Base-by-base conservation (phyloP, 371 early-diverging fungal genomes). In the Syncephalis plumigaleata region DNA sequence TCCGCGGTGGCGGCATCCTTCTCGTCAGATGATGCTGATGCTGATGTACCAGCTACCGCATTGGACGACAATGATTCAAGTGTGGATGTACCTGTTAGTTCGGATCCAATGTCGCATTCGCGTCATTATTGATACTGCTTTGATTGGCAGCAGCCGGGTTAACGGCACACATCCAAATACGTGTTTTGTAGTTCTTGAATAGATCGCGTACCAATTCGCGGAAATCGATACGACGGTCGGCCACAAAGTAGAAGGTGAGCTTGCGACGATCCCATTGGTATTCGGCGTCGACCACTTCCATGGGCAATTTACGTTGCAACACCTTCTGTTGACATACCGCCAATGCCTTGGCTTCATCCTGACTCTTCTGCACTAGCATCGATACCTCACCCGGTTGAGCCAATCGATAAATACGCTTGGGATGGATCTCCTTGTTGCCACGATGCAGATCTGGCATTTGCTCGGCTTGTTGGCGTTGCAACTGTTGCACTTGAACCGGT, bases 231-330 rank as follows among this genome's bases (percentile, higher is more conserved):
- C 98, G 77, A 46, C 81, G 78, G 39, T 91, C 92, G n/a, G 91
- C 88, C 1, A 84, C 75, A 65, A 91, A 95, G 62, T 87, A 91
- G 55, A 92, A 92, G 1, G 93, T 95, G 47, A 95, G 66, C 69
- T 93, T 93, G 58, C 90, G 83, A 20, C 93, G 77, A 63, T 95
- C 96, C 87, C 93, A 94, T 66, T 96, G 97, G 57, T 88, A 96
- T 64, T 96, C 97, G 9, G 93, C 97, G 58, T 91, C 91, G 0
- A 89, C 84, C 3, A 96, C 81, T 49, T 90, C 79, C 97, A 96
- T 96, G 5, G 81, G 81, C 42, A 96, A 63, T 48, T 81, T 79
- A 55, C 76, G 76, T 51, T 87, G 86, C 40, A 81, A 73, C 42
- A 87, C 87, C 57, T 88, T 91, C 42, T 68, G 60, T 55, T 88